Evolutionary conservation across 1,139 yeast species (phyloP).

Genomic region (Zhuliangozyma blackwelliae): DNA sequence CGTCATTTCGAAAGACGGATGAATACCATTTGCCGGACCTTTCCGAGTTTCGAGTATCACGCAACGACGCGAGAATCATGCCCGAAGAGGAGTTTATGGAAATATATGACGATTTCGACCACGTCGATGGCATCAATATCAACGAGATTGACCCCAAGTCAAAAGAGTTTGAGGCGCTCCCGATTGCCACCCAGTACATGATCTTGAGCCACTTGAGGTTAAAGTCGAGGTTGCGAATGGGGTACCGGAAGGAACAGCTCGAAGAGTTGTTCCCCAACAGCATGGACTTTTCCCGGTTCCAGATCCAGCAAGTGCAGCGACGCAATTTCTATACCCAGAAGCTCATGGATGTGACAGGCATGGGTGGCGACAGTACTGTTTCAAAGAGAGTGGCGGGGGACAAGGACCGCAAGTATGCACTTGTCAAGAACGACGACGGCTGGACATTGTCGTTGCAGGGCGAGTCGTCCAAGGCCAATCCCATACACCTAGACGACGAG

Average conservation of each 20-base stretch:
- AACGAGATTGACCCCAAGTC: slow-evolving; percentile 70
- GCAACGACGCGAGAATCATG: slow-evolving; percentile 66
- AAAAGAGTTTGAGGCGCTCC: slow-evolving; percentile 57
- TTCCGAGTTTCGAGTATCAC: slow-evolving; percentile 30
- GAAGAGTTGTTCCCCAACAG: slow-evolving; percentile 76
- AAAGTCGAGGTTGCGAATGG: slow-evolving; percentile 90
- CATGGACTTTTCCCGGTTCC: slow-evolving; percentile 89
- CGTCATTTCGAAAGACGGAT: slow-evolving; percentile 45
- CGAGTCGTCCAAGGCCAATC: slow-evolving; percentile 34
- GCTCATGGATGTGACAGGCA: slow-evolving; percentile 78
- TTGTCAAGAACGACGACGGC: slow-evolving; percentile 76
- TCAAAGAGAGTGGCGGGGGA: slow-evolving; percentile 80
- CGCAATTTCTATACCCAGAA: slow-evolving; percentile 87
- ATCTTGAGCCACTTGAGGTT: slow-evolving; percentile 76
- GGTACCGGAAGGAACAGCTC: slow-evolving; percentile 82
- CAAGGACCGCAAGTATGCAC: slow-evolving; percentile 68
- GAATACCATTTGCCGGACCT: slow-evolving; percentile 83
- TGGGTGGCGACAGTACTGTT: slow-evolving; percentile 57
- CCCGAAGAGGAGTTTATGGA: slow-evolving; percentile 69
- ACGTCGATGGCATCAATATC: slow-evolving; percentile 66
- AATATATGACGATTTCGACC: slow-evolving; percentile 57
- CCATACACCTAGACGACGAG: slow-evolving; percentile 40
- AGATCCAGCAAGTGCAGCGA: slow-evolving; percentile 87
- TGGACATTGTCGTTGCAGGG: slow-evolving; percentile 72
- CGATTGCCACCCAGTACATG: slow-evolving; percentile 84